Evolutionary conservation across 2,329 filamentous ascomycete genomes (phyloP).

Genomic region (Ascochyta rabiei): DNA sequence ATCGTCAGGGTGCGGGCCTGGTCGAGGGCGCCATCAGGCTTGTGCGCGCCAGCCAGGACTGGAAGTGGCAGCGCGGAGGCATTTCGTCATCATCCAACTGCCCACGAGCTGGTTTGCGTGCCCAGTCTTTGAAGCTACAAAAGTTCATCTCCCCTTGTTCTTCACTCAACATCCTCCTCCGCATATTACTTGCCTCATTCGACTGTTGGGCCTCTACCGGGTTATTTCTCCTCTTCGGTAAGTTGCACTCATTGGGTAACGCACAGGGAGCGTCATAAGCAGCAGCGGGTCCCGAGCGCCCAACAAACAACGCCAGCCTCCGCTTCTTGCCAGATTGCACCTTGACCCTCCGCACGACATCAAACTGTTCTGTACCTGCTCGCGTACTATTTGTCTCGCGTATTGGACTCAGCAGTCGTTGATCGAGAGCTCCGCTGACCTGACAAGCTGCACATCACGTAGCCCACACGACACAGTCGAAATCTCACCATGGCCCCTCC

Average conservation of each 20-base stretch:
- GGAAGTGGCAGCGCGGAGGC: slow-evolving; percentile 26
- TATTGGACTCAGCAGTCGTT: slow-evolving; percentile 21
- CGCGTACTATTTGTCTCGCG: slow-evolving; percentile 10
- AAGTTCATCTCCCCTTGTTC: slow-evolving; percentile 19
- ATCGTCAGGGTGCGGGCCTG: slow-evolving; percentile 37
- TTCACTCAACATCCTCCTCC: slow-evolving; percentile 8
- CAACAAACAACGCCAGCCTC: slow-evolving; percentile 36
- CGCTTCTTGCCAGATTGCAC: slow-evolving; percentile 46
- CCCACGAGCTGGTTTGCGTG: slow-evolving; percentile 39
- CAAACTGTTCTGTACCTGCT: slow-evolving; percentile 22
- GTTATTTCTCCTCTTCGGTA: slow-evolving; percentile 32
- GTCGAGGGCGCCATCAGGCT: slow-evolving; percentile 26
- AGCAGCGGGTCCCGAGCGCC: slow-evolving; percentile 38
- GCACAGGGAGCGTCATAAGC: slow-evolving; percentile 34
- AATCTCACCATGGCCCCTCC: slow-evolving; percentile 70
- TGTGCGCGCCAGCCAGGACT: slow-evolving; percentile 28
- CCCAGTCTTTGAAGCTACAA: slow-evolving; percentile 33
- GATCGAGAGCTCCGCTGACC: slow-evolving; percentile 35
- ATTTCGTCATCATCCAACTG: slow-evolving; percentile 46
- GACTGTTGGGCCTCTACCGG: slow-evolving; percentile 7
- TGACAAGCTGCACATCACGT: slow-evolving; percentile 28
- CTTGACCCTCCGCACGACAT: slow-evolving; percentile 24
- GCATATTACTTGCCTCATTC: slow-evolving; percentile 7
- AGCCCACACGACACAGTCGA: slow-evolving; percentile 37
- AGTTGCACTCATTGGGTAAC: slow-evolving; percentile 31